Conservation (phyloP, 2,329 filamentous ascomycete species). For the Fusarium haematococcum region DNA sequence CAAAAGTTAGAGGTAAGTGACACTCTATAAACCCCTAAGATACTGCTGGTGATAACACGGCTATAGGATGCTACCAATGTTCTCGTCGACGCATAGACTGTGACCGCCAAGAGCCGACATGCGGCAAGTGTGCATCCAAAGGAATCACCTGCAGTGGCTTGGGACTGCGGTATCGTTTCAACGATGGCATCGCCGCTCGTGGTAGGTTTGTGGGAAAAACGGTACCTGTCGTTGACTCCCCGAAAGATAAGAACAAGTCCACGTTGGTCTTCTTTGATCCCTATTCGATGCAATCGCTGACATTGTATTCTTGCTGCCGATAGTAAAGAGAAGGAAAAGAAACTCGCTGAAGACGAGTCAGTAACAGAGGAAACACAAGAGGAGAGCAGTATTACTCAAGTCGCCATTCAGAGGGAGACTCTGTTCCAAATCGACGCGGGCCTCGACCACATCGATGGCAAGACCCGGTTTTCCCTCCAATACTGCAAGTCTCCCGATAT, state of each 20-base stretch:
- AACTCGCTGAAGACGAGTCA: neutral
- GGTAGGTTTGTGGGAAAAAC: slow-evolving; percentile 37
- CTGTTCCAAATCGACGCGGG: neutral
- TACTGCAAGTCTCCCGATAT: slow-evolving; percentile 22
- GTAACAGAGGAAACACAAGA: neutral
- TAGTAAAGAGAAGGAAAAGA: neutral
- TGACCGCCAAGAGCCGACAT: slow-evolving; percentile 34
- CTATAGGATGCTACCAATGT: slow-evolving; percentile 38
- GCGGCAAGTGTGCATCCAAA: slow-evolving; percentile 37
- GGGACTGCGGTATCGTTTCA: slow-evolving; percentile 39
- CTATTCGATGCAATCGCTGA: neutral
- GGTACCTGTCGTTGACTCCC: slow-evolving; percentile 15
- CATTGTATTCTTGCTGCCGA: too few relatives aligned
- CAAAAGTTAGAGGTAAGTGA: slow-evolving; percentile 28
- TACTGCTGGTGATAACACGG: neutral
- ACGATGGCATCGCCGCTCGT: slow-evolving; percentile 37
- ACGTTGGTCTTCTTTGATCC: neutral
- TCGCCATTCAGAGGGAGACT: neutral
- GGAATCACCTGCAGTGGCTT: slow-evolving; percentile 37
- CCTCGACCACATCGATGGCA: slow-evolving; percentile 32
- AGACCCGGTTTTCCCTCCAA: slow-evolving; percentile 34
- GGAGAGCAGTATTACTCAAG: neutral
- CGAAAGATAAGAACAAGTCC: neutral
- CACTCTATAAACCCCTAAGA: too few relatives aligned
- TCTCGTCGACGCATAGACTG: slow-evolving; percentile 42